Conservation (phyloP, 805 yeast species). For the Yarrowia sp. region DNA sequence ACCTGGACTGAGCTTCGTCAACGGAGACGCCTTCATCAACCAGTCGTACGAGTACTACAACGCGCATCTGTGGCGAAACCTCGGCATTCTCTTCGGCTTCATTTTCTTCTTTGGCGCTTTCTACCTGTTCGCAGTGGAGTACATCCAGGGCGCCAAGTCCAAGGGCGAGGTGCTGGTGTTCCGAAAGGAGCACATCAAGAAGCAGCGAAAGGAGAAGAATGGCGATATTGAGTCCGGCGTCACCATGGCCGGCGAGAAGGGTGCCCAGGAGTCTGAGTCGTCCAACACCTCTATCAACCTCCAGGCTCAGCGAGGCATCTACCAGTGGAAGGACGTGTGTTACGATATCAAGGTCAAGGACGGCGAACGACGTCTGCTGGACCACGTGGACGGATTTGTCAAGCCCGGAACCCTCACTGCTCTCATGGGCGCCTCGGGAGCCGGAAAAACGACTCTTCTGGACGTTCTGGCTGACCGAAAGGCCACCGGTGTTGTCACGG, state of each 20-base stretch:
- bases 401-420: conserved; percentile 20
- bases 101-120: conserved; percentile 60
- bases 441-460: conserved; percentile 11
- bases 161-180: conserved; percentile 71
- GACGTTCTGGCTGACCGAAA: conserved; percentile 26
- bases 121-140: conserved; percentile 63
- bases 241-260: conserved; percentile 20
- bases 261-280: conserved; percentile 12
- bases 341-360: conserved; percentile 65
- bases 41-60: conserved; percentile 55
- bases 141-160: conserved; percentile 49
- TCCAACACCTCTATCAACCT: conserved; percentile 14
- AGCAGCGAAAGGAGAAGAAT: conserved; percentile 22
- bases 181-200: conserved; percentile 42
- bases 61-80: conserved; percentile 67
- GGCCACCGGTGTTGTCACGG: conserved; percentile 13
- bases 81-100: conserved; percentile 67
- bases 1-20: conserved; percentile 59
- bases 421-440: conserved; percentile 10
- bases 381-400: conserved; percentile 23
- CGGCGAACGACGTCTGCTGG: conserved; percentile 63
- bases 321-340: conserved; percentile 80
- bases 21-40: conserved; percentile 60
- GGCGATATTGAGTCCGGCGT: conserved; percentile 26
- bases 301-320: conserved; percentile 48